Base-by-base conservation (phyloP, 2,329 filamentous ascomycete species). In the Hypomyces rosellus region DNA sequence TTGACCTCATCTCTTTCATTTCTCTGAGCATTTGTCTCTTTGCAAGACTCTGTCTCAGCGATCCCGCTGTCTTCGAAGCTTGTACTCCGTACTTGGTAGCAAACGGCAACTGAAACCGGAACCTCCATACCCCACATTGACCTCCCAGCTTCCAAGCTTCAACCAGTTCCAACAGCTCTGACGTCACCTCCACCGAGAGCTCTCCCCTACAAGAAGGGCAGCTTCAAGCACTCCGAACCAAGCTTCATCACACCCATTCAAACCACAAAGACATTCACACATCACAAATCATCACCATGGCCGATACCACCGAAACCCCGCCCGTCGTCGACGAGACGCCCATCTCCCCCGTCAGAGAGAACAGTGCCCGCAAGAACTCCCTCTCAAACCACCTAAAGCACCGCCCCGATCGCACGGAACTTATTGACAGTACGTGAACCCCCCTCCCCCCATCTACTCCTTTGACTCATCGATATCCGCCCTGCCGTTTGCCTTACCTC, bases 321-420 rank as follows among this genome's bases (percentile, higher is more conserved):
- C 48, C 49, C 15, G 34, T 55, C 33, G 67, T 81, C 60, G 79
- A 82, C 59, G 69, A 78, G 49, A 73, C 71, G 42, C 68, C 77
- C 52, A 74, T 82, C 65, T 75, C 76, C 22, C 74, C 78, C 47
- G 64, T 74, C 50, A 72, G 77, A 74, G 39, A 78, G 77, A 53
- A 72, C 74, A 56, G 69, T 20, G 71, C 65, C 39, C 77, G 81
- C 60, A 81, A 79, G 65, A 84, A 88, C 73, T 89, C 85, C 4
- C 76, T 90, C 12, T 85, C 88, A 68, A 82, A 84, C 60, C 82
- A 88, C 62, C 75, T 89, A 48, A 79, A 84, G 65, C 81, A 84
- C 60, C 86, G 89, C 38, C 86, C 86, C 20, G 81, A 89, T 18
- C 83, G 87, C 51, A 80, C 89, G 34, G 82, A 89, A 62, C 76